Percentiles rank a stretch among this genome's conserved stretches.
Conservation (phyloP, 805 yeast genomes). For the Suhomyces xylopsoci region DNA sequence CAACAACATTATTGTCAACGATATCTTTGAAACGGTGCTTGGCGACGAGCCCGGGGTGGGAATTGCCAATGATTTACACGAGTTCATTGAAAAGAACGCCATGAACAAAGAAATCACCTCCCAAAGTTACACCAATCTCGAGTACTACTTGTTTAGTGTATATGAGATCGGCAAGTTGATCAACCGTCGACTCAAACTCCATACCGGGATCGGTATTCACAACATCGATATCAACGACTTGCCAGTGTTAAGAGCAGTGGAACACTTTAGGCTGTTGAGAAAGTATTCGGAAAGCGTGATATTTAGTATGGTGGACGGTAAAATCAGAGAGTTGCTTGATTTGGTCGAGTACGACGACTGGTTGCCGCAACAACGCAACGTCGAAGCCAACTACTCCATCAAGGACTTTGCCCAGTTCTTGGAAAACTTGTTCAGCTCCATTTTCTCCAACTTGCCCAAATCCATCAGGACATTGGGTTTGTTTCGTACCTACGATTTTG, state of each 20-base stretch:
- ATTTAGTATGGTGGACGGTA: constrained; percentile 77
- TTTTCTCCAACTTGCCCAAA: constrained; percentile 76
- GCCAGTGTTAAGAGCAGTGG: constrained; percentile 47
- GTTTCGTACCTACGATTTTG: constrained; percentile 81
- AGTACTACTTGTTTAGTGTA: constrained; percentile 77
- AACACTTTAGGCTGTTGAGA: constrained; percentile 55
- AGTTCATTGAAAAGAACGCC: constrained; percentile 59
- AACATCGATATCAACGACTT: constrained; percentile 39
- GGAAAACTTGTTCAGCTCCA: constrained; percentile 80
- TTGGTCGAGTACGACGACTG: constrained; percentile 81
- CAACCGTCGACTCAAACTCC: constrained; percentile 33
- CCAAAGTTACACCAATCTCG: constrained; percentile 84
- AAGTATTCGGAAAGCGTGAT: constrained; percentile 75
- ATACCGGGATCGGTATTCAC: constrained; percentile 38
- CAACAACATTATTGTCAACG: constrained; percentile 55
- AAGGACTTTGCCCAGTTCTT: constrained; percentile 83
- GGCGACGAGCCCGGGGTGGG: constrained; percentile 46
- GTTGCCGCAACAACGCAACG: constrained; percentile 50
- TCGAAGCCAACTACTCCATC: constrained; percentile 69
- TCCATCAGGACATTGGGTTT: constrained; percentile 76
- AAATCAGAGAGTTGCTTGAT: constrained; percentile 75
- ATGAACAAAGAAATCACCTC: constrained; percentile 86
- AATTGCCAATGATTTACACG: constrained; percentile 56
- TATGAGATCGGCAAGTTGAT: constrained; percentile 57
- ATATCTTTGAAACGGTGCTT: constrained; percentile 65